Percentiles rank a stretch among this genome's conserved stretches.
Conservation (phyloP, 441 rosid species). For the Francoa sonchifolia region DNA sequence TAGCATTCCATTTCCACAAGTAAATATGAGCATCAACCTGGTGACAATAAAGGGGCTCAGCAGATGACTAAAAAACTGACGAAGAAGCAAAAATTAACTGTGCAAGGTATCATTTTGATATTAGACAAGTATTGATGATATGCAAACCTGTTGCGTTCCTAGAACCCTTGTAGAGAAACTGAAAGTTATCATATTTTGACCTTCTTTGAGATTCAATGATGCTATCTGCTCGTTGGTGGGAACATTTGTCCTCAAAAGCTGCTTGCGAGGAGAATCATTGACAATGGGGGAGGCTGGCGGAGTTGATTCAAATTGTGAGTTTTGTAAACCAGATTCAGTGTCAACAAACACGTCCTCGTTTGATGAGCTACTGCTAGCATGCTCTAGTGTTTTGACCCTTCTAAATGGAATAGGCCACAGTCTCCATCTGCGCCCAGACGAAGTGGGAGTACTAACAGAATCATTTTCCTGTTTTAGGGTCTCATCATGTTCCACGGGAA, state of each 20-base stretch:
- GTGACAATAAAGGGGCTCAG: constrained; percentile 6
- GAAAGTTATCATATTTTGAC: constrained; percentile 73
- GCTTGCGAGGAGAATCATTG: constrained; percentile 46
- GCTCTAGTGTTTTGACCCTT: constrained; percentile 67
- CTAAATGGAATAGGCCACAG: constrained; percentile 77
- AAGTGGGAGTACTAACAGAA: constrained; percentile 26
- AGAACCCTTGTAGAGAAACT: constrained; percentile 83
- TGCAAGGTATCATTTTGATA: not conserved
- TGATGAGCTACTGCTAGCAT: constrained; percentile 43
- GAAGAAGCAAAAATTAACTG: not conserved
- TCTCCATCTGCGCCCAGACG: constrained; percentile 64
- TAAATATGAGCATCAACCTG: constrained; percentile 88
- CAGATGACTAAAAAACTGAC: constrained; percentile 14
- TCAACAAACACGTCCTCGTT: constrained; percentile 72
- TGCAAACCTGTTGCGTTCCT: constrained; percentile 72
- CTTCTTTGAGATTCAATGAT: constrained; percentile 78
- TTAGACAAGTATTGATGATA: constrained; percentile 4
- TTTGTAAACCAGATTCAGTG: constrained; percentile 45
- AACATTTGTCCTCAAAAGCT: constrained; percentile 57
- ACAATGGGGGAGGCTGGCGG: constrained; percentile 18
- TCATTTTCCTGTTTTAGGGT: constrained; percentile 26
- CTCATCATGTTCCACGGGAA: constrained; percentile 47
- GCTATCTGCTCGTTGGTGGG: constrained; percentile 79
- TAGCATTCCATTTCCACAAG: constrained; percentile 83
- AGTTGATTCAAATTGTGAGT: constrained; percentile 22